Evolutionary conservation across 768 basidiomycete genomes (phyloP), one percentile per base, ranked within the genome.

Genomic region (Vararia minispora): DNA sequence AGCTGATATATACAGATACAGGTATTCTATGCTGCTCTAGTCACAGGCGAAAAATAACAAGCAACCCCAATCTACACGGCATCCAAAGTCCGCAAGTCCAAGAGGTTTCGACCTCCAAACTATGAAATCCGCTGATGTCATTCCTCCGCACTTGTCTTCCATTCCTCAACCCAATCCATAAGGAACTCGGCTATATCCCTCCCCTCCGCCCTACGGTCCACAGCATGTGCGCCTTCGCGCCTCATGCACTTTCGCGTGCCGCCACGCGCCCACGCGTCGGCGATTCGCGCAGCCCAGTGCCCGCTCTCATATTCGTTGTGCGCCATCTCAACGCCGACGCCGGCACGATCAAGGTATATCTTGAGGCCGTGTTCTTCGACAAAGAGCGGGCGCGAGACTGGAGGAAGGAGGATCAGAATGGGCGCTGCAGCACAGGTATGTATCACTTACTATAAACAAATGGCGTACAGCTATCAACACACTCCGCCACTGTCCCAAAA

Each of bases 401-500:
- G 20, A 25, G 29, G 21, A 17, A 29, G 21, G 2, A 14, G 38
- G 20, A 33, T 38, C 12, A 17, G 13, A 11, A 18, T 5, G 5
- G 7, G 17, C 33, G 9, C 21, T 20, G 16, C 3, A 18, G 17
- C 16, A 43, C 36, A 12, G 25, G 37, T 12, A 6, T 28, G 14
- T 5, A 9, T n/a, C 10, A 53, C 69, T 22, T 25, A 80, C 79
- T 79, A 51, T 79, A 88, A 23, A 88, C 72, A 42, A 87, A 84
- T 4, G 84, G 79, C 12, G 84, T 85, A 44, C 71, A 71, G 4
- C 78, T 65, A 48, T 85, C 80, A 13, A 86, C 72, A 43, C 80
- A 82, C 51, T 88, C 84, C 1, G 83, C 73, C 32, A 83, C 82
- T 1, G 83, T 84, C 11, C 84, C 84, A 52, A 86, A 88, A 23